Base-by-base conservation (phyloP, 75 land plant species). In the Picea sitchensis region DNA sequence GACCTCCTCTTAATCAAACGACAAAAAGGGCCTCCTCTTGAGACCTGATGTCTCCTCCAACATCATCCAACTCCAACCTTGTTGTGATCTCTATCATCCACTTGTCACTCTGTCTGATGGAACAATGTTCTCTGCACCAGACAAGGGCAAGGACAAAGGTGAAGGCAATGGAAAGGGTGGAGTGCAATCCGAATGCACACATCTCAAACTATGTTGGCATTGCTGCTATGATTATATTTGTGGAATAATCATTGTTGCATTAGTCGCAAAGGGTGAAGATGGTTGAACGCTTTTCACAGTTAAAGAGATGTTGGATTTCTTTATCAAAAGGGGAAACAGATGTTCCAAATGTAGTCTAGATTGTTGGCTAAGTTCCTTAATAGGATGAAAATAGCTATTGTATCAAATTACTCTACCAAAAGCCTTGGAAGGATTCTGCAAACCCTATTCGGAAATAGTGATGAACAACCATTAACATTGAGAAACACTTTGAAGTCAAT, bases 201-300 rank as follows among this genome's bases (percentile, higher is more conserved):
- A 81, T 81, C 61, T 84, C 86, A 14, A 83, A 84, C 58, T 81
- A 65, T 58, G 81, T 84, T 14, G 86, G 76, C 54, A 73, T 84
- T 8, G 86, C 59, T 17, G 86, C 79, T 11, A 83, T 79, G 47
- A 81, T 83, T 2, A 61, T 59, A 79, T 84, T 4, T 84, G 86
- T 8, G 83, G 83, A 74, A 41, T 84, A 9, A 65, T 84, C 41
- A 74, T 84, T 12, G 69, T 68, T 5, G 81, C 77, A 83, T 79
- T 84, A 13, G 81, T 81, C 59, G 34, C 87, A n/a, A 58, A 44
- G 21, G 82, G 26, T 56, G 76, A 63, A 56, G 38, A 54, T 32
- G 81, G 80, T 59, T 4, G n/a, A 61, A 84, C 86, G 1, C 58
- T 84, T 59, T 84, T 85, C 64, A 47, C 0, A 6, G 81, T 62